Percentiles rank a stretch among this genome's conserved stretches.
phyloP scores from a whole-genome alignment of 164 flowering plant species.

The Aristolochia contorta region DNA sequence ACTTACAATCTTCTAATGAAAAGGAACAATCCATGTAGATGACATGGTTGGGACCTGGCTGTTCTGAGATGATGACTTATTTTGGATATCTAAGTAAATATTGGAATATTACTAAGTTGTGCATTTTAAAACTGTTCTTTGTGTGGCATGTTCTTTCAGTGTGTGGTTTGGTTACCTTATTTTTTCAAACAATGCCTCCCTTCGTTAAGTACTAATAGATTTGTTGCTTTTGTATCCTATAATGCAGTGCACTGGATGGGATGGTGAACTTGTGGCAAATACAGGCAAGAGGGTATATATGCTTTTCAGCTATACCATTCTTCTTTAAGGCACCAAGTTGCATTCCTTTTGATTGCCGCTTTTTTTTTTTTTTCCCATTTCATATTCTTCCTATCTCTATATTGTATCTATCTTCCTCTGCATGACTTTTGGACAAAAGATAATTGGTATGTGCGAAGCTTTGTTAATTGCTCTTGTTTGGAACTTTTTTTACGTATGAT shows the following conservation, averaged over 20 bases:
- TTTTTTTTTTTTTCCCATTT: not conserved
- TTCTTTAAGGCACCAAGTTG: not conserved
- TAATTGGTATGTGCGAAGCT: too few relatives aligned
- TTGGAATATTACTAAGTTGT: too few relatives aligned
- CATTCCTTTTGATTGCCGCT: not conserved
- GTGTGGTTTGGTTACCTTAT: not conserved
- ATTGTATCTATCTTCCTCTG: not conserved
- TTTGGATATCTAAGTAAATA: too few relatives aligned
- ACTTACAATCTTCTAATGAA: too few relatives aligned
- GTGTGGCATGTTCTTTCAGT: too few relatives aligned
- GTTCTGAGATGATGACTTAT: too few relatives aligned
- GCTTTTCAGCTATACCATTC: not conserved
- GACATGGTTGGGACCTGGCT: too few relatives aligned
- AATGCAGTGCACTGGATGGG: slow-evolving; percentile 89
- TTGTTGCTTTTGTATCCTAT: not conserved
- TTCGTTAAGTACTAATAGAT: not conserved
- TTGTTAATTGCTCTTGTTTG: too few relatives aligned
- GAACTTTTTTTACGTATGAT: too few relatives aligned
- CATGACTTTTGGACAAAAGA: too few relatives aligned
- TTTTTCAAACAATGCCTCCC: not conserved
- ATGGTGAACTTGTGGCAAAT: slow-evolving; percentile 84
- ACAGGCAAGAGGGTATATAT: slow-evolving; percentile 55
- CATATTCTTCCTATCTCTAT: not conserved
- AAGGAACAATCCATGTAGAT: too few relatives aligned
- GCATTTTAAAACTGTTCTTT: too few relatives aligned